These are phyloP conservation scores for Tetracentron sinense DNA, from an alignment of 164 flowering plant species.

Conservation along the genomic window DNA sequence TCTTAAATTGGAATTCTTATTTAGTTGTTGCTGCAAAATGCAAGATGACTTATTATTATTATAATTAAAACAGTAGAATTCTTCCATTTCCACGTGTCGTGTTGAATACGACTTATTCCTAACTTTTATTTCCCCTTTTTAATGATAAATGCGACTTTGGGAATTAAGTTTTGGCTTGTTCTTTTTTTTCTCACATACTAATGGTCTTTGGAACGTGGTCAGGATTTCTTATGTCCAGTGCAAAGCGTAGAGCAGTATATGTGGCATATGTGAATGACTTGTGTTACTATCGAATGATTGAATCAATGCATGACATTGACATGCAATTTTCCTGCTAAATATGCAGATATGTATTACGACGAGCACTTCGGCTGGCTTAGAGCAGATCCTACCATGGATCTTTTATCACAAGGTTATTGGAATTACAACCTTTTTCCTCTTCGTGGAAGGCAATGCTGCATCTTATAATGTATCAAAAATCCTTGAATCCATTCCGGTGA, in stretches of 20 bases:
- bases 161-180: background rate
- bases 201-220: background rate
- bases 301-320: too few relatives aligned
- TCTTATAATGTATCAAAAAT: slow-evolving; percentile 75
- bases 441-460: slow-evolving; percentile 98
- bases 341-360: slow-evolving; percentile 71
- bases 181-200: background rate
- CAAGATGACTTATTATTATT: too few relatives aligned
- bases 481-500: slow-evolving; percentile 80
- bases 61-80: background rate
- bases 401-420: slow-evolving; percentile 94
- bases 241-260: background rate
- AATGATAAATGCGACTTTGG: background rate
- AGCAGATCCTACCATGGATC: slow-evolving; percentile 95
- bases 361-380: slow-evolving; percentile 92
- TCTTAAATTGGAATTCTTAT: background rate
- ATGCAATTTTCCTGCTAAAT: background rate
- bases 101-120: too few relatives aligned
- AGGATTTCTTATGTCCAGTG: background rate
- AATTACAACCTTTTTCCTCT: slow-evolving; percentile 76
- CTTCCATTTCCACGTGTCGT: background rate
- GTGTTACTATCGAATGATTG: too few relatives aligned
- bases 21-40: too few relatives aligned
- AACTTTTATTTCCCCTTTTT: background rate
- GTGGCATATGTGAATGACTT: background rate